phyloP scores from a whole-genome alignment of 2,329 filamentous ascomycete species.

The Ophiocordyceps camponoti-rufipedis region DNA sequence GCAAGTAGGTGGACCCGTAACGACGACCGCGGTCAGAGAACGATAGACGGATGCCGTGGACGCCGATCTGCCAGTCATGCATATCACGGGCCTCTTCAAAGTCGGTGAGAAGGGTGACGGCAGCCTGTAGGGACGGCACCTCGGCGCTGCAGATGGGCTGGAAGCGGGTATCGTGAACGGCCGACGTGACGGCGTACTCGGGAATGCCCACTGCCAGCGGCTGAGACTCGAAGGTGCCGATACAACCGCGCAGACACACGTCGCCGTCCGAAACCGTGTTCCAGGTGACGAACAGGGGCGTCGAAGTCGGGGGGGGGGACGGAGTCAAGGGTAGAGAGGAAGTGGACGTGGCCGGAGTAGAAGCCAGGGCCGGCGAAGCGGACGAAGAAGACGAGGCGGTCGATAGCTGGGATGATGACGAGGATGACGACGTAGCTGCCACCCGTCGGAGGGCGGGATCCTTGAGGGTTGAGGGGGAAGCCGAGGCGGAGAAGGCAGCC shows the following conservation, averaged over 20 bases:
- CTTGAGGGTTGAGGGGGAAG: constrained; percentile 9
- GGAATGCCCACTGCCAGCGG: constrained; percentile 55
- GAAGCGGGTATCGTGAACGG: constrained; percentile 46
- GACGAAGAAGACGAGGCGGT: constrained; percentile 17
- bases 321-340: constrained; percentile 18
- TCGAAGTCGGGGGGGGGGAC: constrained; percentile 18
- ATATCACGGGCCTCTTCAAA: constrained; percentile 60
- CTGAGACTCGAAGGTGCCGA: constrained; percentile 78
- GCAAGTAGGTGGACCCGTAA: constrained; percentile 78
- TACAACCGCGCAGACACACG: constrained; percentile 69
- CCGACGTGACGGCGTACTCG: constrained; percentile 69
- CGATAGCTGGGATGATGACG: constrained; percentile 7
- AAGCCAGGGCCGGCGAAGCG: constrained; percentile 21
- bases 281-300: constrained; percentile 90
- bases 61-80: constrained; percentile 74
- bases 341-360: constrained; percentile 26
- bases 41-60: constrained; percentile 71
- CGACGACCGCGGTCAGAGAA: constrained; percentile 58
- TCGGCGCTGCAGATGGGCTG: constrained; percentile 32
- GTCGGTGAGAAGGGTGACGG: constrained; percentile 68
- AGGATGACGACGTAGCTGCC: constrained; percentile 7
- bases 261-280: constrained; percentile 40
- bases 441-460: constrained; percentile 25
- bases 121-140: constrained; percentile 39
- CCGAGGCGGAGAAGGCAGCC: constrained; percentile 16